Evolutionary conservation across 768 basidiomycete genomes (phyloP).

Genomic region (Pleurotus citrinopileatus): DNA sequence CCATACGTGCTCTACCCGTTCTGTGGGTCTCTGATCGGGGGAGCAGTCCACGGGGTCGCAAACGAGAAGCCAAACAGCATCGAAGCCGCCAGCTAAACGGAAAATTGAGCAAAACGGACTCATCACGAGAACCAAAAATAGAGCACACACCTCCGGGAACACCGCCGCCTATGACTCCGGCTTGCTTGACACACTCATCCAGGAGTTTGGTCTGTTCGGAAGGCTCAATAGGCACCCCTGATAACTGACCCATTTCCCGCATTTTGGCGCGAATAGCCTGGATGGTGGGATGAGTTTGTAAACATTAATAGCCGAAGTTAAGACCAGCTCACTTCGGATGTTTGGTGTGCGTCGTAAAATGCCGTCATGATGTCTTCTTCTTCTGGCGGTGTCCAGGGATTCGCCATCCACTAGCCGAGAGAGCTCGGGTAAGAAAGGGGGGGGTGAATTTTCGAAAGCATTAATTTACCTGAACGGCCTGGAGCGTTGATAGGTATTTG

Average conservation of each 20-base stretch:
- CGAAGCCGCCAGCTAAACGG: constrained; percentile 86
- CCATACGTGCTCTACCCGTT: constrained; percentile 71
- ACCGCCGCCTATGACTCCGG: constrained; percentile 91
- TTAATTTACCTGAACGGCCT: constrained; percentile 54
- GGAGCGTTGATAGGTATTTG: constrained; percentile 59
- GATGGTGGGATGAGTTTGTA: neutral
- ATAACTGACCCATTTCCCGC: constrained; percentile 76
- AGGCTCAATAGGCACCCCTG: constrained; percentile 89
- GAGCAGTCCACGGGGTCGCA: constrained; percentile 52
- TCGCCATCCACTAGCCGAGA: constrained; percentile 52
- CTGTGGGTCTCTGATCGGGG: constrained; percentile 47
- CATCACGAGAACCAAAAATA: neutral
- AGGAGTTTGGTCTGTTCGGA: constrained; percentile 80
- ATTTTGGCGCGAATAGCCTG: constrained; percentile 78
- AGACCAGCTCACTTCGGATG: constrained; percentile 49
- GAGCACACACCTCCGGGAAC: constrained; percentile 87
- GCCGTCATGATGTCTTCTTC: constrained; percentile 46
- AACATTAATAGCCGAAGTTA: neutral
- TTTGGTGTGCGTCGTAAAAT: constrained; percentile 55
- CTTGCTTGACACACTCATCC: constrained; percentile 68
- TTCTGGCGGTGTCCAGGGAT: constrained; percentile 45
- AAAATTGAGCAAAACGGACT: neutral
- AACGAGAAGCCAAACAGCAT: constrained; percentile 93
- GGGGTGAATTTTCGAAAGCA: too few relatives aligned
- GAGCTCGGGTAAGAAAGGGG: neutral